These are phyloP conservation scores for Penicillium goetzii DNA, from an alignment of 495 filamentous ascomycete genomes.

Conservation along the genomic window DNA sequence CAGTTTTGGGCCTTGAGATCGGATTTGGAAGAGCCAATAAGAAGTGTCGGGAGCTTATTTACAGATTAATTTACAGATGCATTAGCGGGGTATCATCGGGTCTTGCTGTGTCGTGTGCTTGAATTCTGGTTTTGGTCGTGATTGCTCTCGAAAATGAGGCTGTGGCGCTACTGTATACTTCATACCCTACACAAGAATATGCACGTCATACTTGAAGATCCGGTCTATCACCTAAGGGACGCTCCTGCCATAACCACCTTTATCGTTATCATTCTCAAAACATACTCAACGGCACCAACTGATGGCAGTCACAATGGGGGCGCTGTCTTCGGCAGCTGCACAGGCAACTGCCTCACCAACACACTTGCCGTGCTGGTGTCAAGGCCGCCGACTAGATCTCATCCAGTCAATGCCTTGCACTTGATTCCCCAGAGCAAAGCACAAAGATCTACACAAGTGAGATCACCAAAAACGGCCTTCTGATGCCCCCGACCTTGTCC, in stretches of 20 bases:
- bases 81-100: constrained; percentile 1
- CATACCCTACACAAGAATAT: neutral
- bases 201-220: neutral
- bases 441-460: neutral
- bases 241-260: neutral
- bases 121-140: neutral
- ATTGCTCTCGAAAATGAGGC: neutral
- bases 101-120: constrained; percentile 9
- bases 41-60: neutral
- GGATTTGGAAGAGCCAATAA: constrained; percentile 8
- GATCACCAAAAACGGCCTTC: neutral
- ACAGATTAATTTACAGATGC: neutral
- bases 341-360: neutral
- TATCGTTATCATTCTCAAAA: neutral
- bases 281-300: neutral
- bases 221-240: neutral
- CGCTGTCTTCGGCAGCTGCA: neutral
- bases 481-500: neutral
- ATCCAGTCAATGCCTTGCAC: neutral
- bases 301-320: neutral
- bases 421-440: neutral
- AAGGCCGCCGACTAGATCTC: neutral
- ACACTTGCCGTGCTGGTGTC: neutral
- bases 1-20: neutral
- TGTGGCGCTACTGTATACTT: neutral